Base-by-base conservation (phyloP, 2,329 filamentous ascomycete species). In the Cucurbitaria berberidis region DNA sequence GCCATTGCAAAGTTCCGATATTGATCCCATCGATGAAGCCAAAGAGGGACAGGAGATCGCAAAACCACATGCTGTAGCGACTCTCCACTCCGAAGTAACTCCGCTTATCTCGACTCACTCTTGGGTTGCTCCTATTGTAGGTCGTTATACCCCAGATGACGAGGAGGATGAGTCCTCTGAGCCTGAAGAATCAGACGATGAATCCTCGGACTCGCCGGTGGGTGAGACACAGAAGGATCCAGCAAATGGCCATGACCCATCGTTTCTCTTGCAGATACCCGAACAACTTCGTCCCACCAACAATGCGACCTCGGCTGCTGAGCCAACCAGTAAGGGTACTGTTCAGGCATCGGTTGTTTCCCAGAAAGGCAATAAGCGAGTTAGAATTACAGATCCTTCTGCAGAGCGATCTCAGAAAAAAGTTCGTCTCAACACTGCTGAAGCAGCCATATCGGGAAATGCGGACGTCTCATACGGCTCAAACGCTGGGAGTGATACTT, bases 361-460 rank as follows among this genome's bases (percentile, higher is more conserved):
- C 11, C 34, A 35, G 15, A 59, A 60, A 29, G 22, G 47, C 18
- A 64, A 47, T 38, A 69, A 70, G 41, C 65, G 65, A 27, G 62
- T 64, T 36, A 60, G 55, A 24, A 59, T 66, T 27, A 27, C 49
- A 5, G 59, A 63, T 21, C 55, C 61, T 15, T 18, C 16, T 8
- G 38, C 48, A 16, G 38, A 55, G 22, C 34, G 32, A 24, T 39
- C 55, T 5, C 56, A 36, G 27, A 70, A 70, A 39, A 63, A 49
- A 40, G 16, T 27, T 27, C 56, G 63, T 19, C 10, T 36, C 10
- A 45, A 21, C 10, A 26, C 3, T 40, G 24, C 13, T 13, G 26
- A 24, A 10, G 24, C 27, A 3, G 11, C 38, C 7, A 5, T 7
- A n/a, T 4, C n/a, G 4, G 42, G 36, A 18, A 43, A 48, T 22